A percentile compares a stretch with the other conserved stretches of the same genome.
Evolutionary conservation across 2,329 filamentous ascomycete species (phyloP).

Genomic region (Didymella keratinophila): DNA sequence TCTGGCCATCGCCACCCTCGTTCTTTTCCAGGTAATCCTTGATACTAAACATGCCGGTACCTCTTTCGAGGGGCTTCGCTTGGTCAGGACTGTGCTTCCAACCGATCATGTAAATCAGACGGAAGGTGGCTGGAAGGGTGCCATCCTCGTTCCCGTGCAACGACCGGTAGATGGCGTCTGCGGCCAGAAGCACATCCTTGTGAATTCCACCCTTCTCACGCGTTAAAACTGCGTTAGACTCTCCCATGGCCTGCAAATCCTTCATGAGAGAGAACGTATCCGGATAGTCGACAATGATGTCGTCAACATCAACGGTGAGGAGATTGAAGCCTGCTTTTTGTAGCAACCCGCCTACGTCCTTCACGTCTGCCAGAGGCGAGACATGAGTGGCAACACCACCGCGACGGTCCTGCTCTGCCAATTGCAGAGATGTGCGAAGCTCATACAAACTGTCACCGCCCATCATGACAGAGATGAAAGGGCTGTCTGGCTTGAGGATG

Average conservation of each 20-base stretch:
- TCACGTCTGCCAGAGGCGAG: conserved; percentile 89
- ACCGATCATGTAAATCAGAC: conserved; percentile 98
- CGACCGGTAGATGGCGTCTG: conserved; percentile 85
- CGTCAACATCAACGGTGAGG: conserved; percentile 95
- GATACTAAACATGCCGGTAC: conserved; percentile 85
- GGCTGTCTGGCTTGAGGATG: conserved; percentile 85
- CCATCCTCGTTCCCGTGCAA: conserved; percentile 79
- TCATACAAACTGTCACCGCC: conserved; percentile 95
- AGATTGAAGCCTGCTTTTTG: conserved; percentile 92
- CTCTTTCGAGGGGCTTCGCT: conserved; percentile 78
- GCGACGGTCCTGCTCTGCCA: conserved; percentile 87
- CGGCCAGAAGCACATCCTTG: conserved; percentile 84
- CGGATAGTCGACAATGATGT: conserved; percentile 95
- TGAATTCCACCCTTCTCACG: conserved; percentile 78
- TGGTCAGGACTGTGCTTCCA: conserved; percentile 89
- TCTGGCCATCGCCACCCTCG: conserved; percentile 26
- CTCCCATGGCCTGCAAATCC: conserved; percentile 95
- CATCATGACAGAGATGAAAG: conserved; percentile 95
- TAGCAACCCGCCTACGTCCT: conserved; percentile 87
- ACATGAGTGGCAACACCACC: conserved; percentile 93
- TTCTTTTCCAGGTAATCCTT: conserved; percentile 76
- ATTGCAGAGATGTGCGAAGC: conserved; percentile 88
- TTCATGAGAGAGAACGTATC: conserved; percentile 89
- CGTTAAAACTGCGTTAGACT: conserved; percentile 87
- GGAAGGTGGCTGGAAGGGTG: conserved; percentile 82